These are phyloP conservation scores for Lagenaria siceraria DNA, from an alignment of 306 rosid genomes.

Conservation along the genomic window DNA sequence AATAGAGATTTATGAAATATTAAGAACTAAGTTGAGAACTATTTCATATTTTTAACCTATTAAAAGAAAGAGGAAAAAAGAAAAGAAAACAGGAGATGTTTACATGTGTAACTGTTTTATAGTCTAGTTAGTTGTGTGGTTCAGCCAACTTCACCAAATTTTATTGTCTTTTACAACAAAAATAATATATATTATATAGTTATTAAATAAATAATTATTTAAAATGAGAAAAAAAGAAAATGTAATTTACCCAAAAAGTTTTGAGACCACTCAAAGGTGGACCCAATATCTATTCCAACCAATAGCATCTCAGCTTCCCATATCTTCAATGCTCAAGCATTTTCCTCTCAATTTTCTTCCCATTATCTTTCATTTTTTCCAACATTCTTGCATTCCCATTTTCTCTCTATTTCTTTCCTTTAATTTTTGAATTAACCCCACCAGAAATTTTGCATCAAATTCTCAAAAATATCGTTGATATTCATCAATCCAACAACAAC, in stretches of 20 bases:
- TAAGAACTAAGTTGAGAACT: background rate
- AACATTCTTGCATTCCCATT: background rate
- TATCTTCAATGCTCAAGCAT: constrained; percentile 34
- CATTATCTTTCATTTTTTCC: background rate
- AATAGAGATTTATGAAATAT: background rate
- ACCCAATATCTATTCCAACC: constrained; percentile 61
- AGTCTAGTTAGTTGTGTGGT: background rate
- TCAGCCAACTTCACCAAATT: constrained; percentile 2
- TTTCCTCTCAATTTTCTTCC: background rate
- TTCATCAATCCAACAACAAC: background rate
- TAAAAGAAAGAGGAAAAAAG: background rate
- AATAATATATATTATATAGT: background rate
- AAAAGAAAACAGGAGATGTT: background rate
- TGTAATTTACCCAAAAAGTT: background rate
- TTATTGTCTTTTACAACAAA: background rate
- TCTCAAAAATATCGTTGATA: background rate
- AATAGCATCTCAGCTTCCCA: constrained; percentile 40
- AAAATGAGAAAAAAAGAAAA: background rate
- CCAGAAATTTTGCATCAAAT: background rate
- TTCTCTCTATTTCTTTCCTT: background rate
- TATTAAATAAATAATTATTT: background rate
- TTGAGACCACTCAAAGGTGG: constrained; percentile 22
- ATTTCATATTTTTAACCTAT: background rate
- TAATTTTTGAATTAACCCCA: background rate
- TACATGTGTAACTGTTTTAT: background rate